Base-by-base conservation (phyloP, 306 rosid genomes). In the Chamaecrista fasciculata region DNA sequence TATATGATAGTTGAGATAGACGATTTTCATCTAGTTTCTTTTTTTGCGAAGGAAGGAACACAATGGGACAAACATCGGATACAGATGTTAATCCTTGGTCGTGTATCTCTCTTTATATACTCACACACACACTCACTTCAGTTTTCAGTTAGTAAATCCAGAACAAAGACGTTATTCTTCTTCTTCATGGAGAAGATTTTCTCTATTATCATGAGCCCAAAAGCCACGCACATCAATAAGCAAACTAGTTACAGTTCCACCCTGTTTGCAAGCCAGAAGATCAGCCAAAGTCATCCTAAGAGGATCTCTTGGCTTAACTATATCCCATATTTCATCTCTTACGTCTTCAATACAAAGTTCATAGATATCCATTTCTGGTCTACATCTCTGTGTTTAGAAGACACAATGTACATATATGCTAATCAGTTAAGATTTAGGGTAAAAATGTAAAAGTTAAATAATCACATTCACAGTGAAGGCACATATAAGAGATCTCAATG, bases 191-290 rank as follows among this genome's bases (percentile, higher is more conserved):
- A 95, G 96, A 76, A 95, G 97, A 76, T 89, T 95, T 80, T 95
- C 99, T 89, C 99, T 84, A 55, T 95, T 95, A 87, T 95, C 99
- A 73, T 95, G 99, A 20, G 99, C 99, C 99, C 99, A 95, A 74
- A 95, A 95, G 69, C 97, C 99, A 7, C 96, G 99, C 77, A 95
- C 97, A 37, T 95, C 99, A 25, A 95, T 91, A 26, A 95, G 92
- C 97, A 95, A 89, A 80, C 99, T 91, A 43, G 97, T 97, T 2
- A 95, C 96, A 16, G 99, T 95, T n/a, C 99, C 99, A 3, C 99
- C 99, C 72, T 95, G 99, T 76, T 95, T 95, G 91, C 99, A 95
- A 61, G 66, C 70, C 58, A 95, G 86, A 39, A 95, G 80, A 82
- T 95, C 99, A 1, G 85, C 81, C 80, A 81, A 81, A 29, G 99